These are phyloP conservation scores for Mycena polygramma DNA, from an alignment of 768 basidiomycete species.

Conservation along the genomic window DNA sequence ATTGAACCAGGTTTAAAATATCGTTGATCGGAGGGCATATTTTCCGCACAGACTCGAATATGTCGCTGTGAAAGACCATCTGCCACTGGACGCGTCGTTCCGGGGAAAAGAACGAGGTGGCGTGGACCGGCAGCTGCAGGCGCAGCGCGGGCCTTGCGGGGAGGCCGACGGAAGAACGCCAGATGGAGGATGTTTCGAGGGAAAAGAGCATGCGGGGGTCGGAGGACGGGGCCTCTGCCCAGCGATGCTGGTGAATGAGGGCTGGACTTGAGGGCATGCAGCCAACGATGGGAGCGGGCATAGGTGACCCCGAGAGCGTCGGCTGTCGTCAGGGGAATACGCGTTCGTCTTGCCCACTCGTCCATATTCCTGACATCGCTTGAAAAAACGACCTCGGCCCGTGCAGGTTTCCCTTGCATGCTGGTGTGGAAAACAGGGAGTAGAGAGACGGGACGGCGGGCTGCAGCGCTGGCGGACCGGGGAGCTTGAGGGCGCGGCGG, in stretches of 20 bases:
- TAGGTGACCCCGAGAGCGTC: constrained; percentile 86
- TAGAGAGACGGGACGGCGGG: constrained; percentile 38
- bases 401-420: constrained; percentile 52
- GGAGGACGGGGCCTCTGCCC: constrained; percentile 69
- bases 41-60: constrained; percentile 78
- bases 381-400: constrained; percentile 79
- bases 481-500: constrained; percentile 18
- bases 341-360: constrained; percentile 83
- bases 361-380: constrained; percentile 87
- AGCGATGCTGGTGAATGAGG: constrained; percentile 79
- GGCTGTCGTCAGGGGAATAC: constrained; percentile 86
- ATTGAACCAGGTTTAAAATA: constrained; percentile 77
- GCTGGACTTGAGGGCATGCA: constrained; percentile 70
- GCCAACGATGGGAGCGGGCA: constrained; percentile 84
- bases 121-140: constrained; percentile 81
- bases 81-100: constrained; percentile 90
- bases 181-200: constrained; percentile 84
- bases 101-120: constrained; percentile 88
- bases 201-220: constrained; percentile 84
- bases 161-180: constrained; percentile 81
- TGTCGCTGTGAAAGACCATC: constrained; percentile 89
- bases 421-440: constrained; percentile 19
- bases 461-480: constrained; percentile 10
- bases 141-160: constrained; percentile 82
- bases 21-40: constrained; percentile 78